Evolutionary conservation across 192 early-diverging fungal genomes (phyloP).

Genomic region (Gaertneriomyces sp.): DNA sequence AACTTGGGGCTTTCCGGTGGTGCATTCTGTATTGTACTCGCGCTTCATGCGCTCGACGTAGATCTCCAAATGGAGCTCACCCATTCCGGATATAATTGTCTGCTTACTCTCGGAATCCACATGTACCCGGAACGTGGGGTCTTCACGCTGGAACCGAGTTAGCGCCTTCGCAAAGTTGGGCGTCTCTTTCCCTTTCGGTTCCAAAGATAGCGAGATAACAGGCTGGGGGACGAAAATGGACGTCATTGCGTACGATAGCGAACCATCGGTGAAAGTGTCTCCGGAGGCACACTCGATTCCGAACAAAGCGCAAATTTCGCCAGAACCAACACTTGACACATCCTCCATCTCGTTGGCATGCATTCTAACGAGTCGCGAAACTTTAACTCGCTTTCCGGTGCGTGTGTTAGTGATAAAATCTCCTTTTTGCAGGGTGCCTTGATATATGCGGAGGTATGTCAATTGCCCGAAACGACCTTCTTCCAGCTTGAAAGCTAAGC

Average conservation of each 20-base stretch:
- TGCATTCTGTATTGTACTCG: slow-evolving; percentile 94
- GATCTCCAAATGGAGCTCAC: slow-evolving; percentile 93
- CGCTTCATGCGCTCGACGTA: slow-evolving; percentile 98
- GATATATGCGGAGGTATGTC: slow-evolving; percentile 96
- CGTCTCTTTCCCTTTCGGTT: slow-evolving; percentile 85
- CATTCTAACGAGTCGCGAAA: slow-evolving; percentile 95
- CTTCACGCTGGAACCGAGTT: slow-evolving; percentile 75
- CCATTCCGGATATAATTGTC: slow-evolving; percentile 90
- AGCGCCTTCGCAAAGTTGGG: slow-evolving; percentile 74
- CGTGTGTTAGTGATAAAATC: slow-evolving; percentile 83
- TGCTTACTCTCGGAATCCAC: slow-evolving; percentile 89
- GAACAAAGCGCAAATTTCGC: slow-evolving; percentile 98
- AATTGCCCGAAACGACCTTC: slow-evolving; percentile 94
- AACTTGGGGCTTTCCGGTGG: slow-evolving; percentile 95
- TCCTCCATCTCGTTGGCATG: slow-evolving; percentile 99
- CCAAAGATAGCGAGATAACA: slow-evolving; percentile 91
- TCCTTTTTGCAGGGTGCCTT: slow-evolving; percentile 84
- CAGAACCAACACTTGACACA: slow-evolving; percentile 84
- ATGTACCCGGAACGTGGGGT: slow-evolving; percentile 80
- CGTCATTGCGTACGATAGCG: slow-evolving; percentile 79
- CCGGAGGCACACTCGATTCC: slow-evolving; percentile 95
- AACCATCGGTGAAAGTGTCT: slow-evolving; percentile 95
- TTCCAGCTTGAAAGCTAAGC: slow-evolving; percentile 96
- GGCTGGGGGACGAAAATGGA: slow-evolving; percentile 98
- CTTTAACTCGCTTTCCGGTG: slow-evolving; percentile 91